Percentiles rank a stretch among this genome's conserved stretches.
Conservation (phyloP, 1,284 basidiomycete species). For the Apiotrichum porosum region DNA sequence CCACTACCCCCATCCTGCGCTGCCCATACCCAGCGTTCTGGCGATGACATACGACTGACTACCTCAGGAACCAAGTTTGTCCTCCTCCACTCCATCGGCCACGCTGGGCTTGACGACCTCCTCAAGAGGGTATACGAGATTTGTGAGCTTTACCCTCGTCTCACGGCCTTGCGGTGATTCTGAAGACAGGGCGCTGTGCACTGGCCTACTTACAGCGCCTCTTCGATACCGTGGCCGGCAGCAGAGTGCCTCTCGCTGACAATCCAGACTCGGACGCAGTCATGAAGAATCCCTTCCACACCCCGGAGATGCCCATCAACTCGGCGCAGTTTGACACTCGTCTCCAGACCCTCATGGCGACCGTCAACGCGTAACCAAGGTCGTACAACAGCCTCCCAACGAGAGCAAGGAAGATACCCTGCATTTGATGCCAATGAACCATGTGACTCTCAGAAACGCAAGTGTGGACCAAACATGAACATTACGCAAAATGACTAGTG, state of each 20-base stretch:
- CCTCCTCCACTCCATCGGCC: slow-evolving; percentile 66
- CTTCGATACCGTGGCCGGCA: no score
- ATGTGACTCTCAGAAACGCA: no score
- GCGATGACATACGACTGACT: slow-evolving; percentile 6
- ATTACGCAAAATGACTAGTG: no score
- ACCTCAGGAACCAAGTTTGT: slow-evolving; percentile 99
- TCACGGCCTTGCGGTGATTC: no score
- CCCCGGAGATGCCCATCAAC: slow-evolving; percentile 96
- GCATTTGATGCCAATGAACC: slow-evolving; percentile 13
- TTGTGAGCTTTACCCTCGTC: slow-evolving; percentile 58
- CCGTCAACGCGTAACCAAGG: slow-evolving; percentile 20
- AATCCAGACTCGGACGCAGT: slow-evolving; percentile 66
- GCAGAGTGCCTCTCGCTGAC: background rate
- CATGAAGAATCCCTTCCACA: slow-evolving; percentile 99
- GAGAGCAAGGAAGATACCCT: slow-evolving; percentile 3
- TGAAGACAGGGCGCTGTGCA: no score
- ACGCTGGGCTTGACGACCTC: slow-evolving; percentile 59
- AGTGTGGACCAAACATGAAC: no score
- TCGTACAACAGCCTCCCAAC: background rate
- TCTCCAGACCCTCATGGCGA: slow-evolving; percentile 42
- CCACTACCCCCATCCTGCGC: no score
- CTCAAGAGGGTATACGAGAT: slow-evolving; percentile 81
- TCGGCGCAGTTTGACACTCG: slow-evolving; percentile 80
- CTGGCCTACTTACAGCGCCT: no score
- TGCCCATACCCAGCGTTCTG: no score